A percentile compares a stretch with the other conserved stretches of the same genome.
Conservation (phyloP, 176 grass and related monocot genomes). For the Phyllostachys edulis region DNA sequence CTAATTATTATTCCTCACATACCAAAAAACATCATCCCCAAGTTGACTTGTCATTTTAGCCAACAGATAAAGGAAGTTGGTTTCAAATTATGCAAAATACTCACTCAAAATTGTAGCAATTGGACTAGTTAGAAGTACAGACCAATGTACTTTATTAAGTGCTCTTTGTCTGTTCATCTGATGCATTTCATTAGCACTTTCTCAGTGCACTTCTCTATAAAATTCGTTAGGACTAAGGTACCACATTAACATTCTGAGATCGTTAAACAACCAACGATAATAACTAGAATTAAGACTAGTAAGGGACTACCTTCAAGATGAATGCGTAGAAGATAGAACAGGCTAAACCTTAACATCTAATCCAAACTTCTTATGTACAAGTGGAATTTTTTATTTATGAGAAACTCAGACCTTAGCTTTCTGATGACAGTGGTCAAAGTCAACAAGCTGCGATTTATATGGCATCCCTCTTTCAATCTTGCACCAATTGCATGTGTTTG, state of each 20-base stretch:
- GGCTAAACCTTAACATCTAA: background rate
- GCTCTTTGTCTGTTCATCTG: background rate
- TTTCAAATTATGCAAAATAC: too few species aligned
- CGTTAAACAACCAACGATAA: background rate
- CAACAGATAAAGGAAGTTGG: background rate
- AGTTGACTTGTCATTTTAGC: conserved; percentile 14
- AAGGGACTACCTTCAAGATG: background rate
- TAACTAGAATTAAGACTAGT: conserved; percentile 13
- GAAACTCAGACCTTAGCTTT: conserved; percentile 70
- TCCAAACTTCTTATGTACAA: conserved; percentile 10
- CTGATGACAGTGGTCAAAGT: conserved; percentile 96
- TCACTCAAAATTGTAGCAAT: too few species aligned
- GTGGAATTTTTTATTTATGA: background rate
- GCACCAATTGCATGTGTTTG: conserved; percentile 92
- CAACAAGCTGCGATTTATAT: conserved; percentile 91
- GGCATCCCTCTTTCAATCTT: conserved; percentile 89
- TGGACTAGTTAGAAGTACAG: too few species aligned
- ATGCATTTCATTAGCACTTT: conserved; percentile 11
- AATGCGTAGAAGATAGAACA: background rate
- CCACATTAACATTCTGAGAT: conserved; percentile 3
- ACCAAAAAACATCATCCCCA: background rate
- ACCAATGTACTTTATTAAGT: background rate
- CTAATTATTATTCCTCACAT: conserved; percentile 13
- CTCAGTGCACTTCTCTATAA: background rate
- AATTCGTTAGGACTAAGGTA: background rate